Evolutionary conservation across 257 asterid species (phyloP).

Genomic region (Gentiana straminea): DNA sequence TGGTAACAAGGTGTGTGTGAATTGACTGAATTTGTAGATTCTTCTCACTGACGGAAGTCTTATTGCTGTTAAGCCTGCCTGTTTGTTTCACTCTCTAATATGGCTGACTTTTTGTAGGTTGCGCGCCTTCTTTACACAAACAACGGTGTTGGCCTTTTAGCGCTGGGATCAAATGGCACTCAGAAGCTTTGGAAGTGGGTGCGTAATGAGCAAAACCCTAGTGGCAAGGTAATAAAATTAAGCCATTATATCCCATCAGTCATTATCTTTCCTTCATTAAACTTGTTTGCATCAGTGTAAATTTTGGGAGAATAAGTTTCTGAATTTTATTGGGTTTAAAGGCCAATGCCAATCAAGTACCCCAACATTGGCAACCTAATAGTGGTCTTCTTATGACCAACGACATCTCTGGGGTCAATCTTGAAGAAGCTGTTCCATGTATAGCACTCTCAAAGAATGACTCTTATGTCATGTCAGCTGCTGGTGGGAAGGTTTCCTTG

Average conservation of each 20-base stretch:
- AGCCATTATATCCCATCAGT: background rate
- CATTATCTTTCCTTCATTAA: background rate
- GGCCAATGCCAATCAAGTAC: slow-evolving; percentile 28
- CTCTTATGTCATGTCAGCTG: slow-evolving; percentile 32
- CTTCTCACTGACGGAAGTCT: background rate
- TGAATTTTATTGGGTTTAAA: slow-evolving; percentile 8
- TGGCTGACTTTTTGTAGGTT: slow-evolving; percentile 34
- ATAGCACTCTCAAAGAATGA: slow-evolving; percentile 31
- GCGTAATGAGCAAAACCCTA: slow-evolving; percentile 82
- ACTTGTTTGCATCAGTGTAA: background rate
- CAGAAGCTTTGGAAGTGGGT: slow-evolving; percentile 95
- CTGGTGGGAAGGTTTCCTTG: slow-evolving; percentile 32
- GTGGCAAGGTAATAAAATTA: slow-evolving; percentile 56
- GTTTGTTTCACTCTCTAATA: background rate
- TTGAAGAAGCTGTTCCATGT: slow-evolving; percentile 32
- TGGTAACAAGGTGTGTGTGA: slow-evolving; percentile 53
- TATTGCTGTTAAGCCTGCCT: slow-evolving; percentile 2
- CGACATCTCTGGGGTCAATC: slow-evolving; percentile 24
- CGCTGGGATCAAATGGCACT: slow-evolving; percentile 83
- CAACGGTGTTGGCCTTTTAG: slow-evolving; percentile 80
- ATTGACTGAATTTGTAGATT: background rate
- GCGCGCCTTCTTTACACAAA: slow-evolving; percentile 93
- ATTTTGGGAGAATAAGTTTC: slow-evolving; percentile 2
- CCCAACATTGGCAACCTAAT: slow-evolving; percentile 31
- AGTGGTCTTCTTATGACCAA: slow-evolving; percentile 29